Evolutionary conservation across 2,329 filamentous ascomycete species (phyloP).

Genomic region (Pezicula radicicola): DNA sequence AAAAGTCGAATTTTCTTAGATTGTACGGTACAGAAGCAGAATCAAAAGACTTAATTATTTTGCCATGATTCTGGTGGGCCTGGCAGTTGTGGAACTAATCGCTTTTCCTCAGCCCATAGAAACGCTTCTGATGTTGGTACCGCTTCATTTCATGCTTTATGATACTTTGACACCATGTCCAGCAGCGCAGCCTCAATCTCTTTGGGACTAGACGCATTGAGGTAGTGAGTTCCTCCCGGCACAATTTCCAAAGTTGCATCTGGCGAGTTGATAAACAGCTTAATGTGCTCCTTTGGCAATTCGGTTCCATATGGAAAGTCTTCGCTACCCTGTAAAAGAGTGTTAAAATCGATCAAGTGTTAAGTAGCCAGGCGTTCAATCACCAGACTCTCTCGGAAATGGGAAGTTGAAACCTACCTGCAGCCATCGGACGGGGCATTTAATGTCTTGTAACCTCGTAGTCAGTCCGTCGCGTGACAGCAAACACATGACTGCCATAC

Average conservation of each 20-base stretch:
- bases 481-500: conserved; percentile 41
- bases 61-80: too few species aligned
- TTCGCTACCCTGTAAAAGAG: conserved; percentile 35
- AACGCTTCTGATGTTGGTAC: too few species aligned
- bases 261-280: conserved; percentile 42
- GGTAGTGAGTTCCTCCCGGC: conserved; percentile 44
- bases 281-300: conserved; percentile 44
- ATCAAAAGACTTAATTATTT: too few species aligned
- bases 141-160: not conserved
- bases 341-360: not conserved
- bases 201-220: conserved; percentile 45
- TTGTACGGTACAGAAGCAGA: too few species aligned
- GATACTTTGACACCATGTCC: conserved; percentile 23
- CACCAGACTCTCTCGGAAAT: not conserved
- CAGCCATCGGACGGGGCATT: conserved; percentile 49
- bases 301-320: conserved; percentile 39
- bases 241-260: conserved; percentile 42
- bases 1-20: too few species aligned
- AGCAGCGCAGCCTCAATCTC: conserved; percentile 44
- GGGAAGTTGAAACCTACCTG: conserved; percentile 34
- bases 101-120: too few species aligned
- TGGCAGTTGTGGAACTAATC: too few species aligned
- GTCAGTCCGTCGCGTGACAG: conserved; percentile 45
- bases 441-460: conserved; percentile 40
- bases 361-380: not conserved